Conservation (phyloP, 768 basidiomycete species). For the Termitomyces sp. region DNA sequence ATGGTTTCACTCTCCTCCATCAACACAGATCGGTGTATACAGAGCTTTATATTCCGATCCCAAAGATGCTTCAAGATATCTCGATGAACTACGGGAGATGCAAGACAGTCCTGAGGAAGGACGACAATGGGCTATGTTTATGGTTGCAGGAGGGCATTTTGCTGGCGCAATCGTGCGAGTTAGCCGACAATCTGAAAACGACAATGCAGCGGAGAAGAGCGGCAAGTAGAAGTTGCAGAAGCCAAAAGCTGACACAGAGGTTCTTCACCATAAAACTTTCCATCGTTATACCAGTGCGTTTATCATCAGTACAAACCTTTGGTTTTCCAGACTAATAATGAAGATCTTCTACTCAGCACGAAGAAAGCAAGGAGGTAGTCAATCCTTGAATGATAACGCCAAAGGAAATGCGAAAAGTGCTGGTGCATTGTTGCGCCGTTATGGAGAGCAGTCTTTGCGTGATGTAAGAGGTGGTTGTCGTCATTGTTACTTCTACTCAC, state of each 20-base stretch:
- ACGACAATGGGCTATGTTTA: constrained; percentile 89
- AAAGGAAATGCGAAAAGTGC: constrained; percentile 93
- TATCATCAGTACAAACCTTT: not conserved
- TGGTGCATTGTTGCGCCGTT: constrained; percentile 88
- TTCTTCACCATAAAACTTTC: constrained; percentile 90
- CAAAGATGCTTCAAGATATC: constrained; percentile 38
- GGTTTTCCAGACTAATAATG: not conserved
- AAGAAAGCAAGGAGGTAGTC: constrained; percentile 95
- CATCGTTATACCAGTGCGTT: constrained; percentile 95
- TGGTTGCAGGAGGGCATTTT: constrained; percentile 98
- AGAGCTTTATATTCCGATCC: constrained; percentile 61
- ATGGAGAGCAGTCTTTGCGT: constrained; percentile 88
- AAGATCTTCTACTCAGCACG: constrained; percentile 54
- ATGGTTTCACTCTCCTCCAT: constrained; percentile 88
- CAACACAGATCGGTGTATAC: constrained; percentile 89
- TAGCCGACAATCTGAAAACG: constrained; percentile 44
- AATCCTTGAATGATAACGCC: constrained; percentile 86
- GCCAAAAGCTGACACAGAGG: constrained; percentile 72
- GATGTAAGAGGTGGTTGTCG: constrained; percentile 50
- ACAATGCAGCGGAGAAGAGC: constrained; percentile 29
- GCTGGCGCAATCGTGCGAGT: constrained; percentile 86
- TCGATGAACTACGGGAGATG: constrained; percentile 59
- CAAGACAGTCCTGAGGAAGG: constrained; percentile 50
- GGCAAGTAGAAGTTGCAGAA: constrained; percentile 55
- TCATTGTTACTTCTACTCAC: not conserved